These are phyloP conservation scores for Diplocarpon rosae DNA, from an alignment of 2,329 filamentous ascomycete genomes.

Conservation along the genomic window DNA sequence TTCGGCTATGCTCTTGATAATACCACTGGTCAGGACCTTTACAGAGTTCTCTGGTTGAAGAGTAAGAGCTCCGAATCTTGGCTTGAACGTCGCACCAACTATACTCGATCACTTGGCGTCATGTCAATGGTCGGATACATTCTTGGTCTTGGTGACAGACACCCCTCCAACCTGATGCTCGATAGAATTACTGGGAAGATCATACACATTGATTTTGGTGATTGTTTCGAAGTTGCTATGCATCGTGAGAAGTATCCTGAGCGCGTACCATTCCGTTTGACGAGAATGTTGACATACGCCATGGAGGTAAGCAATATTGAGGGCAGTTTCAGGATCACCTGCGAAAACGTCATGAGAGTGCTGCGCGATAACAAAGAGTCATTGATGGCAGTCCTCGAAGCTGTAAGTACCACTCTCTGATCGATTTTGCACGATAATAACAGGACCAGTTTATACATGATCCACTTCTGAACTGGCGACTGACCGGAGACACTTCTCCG, in stretches of 20 bases:
- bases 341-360: constrained; percentile 96
- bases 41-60: constrained; percentile 96
- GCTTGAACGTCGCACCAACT: constrained; percentile 97
- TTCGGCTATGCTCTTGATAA: constrained; percentile 99
- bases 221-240: constrained; percentile 99
- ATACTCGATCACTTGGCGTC: constrained; percentile 90
- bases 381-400: constrained; percentile 95
- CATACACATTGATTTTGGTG: constrained; percentile 97
- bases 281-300: constrained; percentile 96
- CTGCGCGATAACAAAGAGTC: constrained; percentile 96
- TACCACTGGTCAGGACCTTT: constrained; percentile 95
- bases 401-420: constrained; percentile 49
- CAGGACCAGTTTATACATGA: constrained; percentile 83
- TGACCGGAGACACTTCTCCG: constrained; percentile 53
- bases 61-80: constrained; percentile 96
- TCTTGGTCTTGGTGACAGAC: constrained; percentile 86
- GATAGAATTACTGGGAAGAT: constrained; percentile 94
- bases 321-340: constrained; percentile 95
- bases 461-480: constrained; percentile 93
- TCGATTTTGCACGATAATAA: constrained; percentile 8
- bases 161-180: constrained; percentile 96
- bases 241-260: constrained; percentile 99
- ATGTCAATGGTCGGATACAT: constrained; percentile 99
- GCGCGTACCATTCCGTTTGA: constrained; percentile 92
- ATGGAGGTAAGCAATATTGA: constrained; percentile 99